phyloP scores from a whole-genome alignment of 2,329 filamentous ascomycete species.

The Cladosporium sphaerospermum region DNA sequence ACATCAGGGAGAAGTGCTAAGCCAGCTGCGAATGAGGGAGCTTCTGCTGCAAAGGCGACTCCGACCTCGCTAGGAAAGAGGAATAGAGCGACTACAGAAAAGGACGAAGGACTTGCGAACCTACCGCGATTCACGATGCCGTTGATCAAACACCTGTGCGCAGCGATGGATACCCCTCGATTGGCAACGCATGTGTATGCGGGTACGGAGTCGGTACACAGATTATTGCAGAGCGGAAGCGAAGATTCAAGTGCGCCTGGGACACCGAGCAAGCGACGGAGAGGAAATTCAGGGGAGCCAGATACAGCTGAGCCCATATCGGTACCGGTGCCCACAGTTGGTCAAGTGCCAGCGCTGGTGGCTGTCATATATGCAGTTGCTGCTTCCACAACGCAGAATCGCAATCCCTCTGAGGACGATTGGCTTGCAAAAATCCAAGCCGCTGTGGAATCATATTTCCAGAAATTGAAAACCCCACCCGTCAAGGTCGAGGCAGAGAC shows the following conservation, averaged over 20 bases:
- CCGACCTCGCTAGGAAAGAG: conserved; percentile 3
- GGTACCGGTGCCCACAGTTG: background rate
- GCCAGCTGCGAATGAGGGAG: background rate
- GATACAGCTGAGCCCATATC: background rate
- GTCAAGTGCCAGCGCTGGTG: background rate
- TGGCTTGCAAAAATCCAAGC: background rate
- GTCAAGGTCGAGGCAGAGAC: background rate
- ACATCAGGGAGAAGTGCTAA: background rate
- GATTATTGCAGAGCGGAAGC: background rate
- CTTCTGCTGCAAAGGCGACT: conserved; percentile 1
- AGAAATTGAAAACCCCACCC: conserved; percentile 23
- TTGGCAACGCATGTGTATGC: conserved; percentile 69
- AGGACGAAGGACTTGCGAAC: background rate
- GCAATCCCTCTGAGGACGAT: background rate
- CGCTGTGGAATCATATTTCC: background rate
- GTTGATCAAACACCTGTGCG: conserved; percentile 57
- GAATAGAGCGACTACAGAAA: background rate
- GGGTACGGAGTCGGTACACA: conserved; percentile 54
- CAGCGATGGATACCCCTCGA: conserved; percentile 52
- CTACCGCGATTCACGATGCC: conserved; percentile 2
- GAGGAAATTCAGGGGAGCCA: background rate
- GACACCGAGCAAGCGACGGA: conserved; percentile 4
- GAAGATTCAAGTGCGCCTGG: background rate
- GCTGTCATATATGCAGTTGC: background rate
- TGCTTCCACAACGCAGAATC: background rate